phyloP scores from a whole-genome alignment of 345 rosid genomes.

The Rhodomyrtus tomentosa region DNA sequence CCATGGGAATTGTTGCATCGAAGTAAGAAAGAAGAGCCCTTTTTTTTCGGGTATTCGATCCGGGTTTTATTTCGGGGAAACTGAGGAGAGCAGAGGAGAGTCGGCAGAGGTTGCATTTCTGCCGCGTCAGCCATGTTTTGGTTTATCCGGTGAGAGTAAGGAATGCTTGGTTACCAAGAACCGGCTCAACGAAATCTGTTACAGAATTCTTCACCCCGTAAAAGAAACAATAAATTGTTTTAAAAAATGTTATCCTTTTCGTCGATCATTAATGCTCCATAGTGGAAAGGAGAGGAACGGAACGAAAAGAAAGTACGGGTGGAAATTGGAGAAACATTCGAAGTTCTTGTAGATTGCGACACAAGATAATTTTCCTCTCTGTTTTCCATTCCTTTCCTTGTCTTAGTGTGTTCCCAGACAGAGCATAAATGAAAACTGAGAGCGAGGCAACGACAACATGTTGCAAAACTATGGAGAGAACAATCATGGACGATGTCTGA shows the following conservation, averaged over 20 bases:
- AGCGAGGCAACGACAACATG: neutral
- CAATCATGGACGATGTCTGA: neutral
- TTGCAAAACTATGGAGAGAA: neutral
- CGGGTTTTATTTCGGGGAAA: neutral
- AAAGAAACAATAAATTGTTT: neutral
- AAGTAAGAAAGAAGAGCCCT: neutral
- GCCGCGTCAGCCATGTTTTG: conserved; percentile 15
- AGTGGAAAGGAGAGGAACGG: neutral
- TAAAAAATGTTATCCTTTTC: neutral
- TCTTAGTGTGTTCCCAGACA: neutral
- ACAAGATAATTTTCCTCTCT: neutral
- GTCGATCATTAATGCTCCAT: neutral
- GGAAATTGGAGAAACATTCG: neutral
- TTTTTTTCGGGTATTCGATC: neutral
- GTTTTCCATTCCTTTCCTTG: neutral
- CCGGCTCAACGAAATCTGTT: neutral
- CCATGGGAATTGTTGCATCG: conserved; percentile 23
- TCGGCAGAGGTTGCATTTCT: conserved; percentile 19
- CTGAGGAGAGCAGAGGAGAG: neutral
- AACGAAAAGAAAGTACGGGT: neutral
- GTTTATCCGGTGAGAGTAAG: conserved; percentile 11
- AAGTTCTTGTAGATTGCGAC: neutral
- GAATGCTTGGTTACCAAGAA: conserved; percentile 22
- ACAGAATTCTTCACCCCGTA: neutral
- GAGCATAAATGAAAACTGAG: neutral